These are phyloP conservation scores for Saturnispora diversa DNA, from an alignment of 805 yeast genomes.

Conservation along the genomic window DNA sequence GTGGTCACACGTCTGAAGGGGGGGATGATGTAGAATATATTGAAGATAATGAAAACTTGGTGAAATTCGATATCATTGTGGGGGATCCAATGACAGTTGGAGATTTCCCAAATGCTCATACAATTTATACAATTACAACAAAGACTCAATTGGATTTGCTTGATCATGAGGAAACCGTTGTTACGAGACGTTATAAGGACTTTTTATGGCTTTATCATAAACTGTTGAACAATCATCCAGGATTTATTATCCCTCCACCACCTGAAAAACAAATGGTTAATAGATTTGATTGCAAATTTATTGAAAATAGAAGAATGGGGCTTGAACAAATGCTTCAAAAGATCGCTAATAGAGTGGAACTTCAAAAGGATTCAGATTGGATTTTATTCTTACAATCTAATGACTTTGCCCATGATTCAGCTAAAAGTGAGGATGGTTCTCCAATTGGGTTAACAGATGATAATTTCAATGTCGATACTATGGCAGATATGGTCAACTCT, in stretches of 20 bases:
- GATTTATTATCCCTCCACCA: slow-evolving; percentile 88
- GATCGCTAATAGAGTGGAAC: slow-evolving; percentile 46
- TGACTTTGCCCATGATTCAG: slow-evolving; percentile 59
- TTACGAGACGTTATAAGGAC: slow-evolving; percentile 81
- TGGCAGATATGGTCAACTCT: slow-evolving; percentile 24
- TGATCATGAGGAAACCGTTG: slow-evolving; percentile 38
- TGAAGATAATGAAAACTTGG: slow-evolving; percentile 17
- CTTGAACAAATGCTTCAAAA: slow-evolving; percentile 79
- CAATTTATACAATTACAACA: slow-evolving; percentile 74
- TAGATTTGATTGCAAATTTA: slow-evolving; percentile 80
- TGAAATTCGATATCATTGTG: slow-evolving; percentile 55
- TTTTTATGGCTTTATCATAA: slow-evolving; percentile 93
- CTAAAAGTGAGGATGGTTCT: slow-evolving; percentile 48
- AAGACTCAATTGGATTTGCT: slow-evolving; percentile 39
- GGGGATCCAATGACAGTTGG: slow-evolving; percentile 92
- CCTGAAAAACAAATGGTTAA: slow-evolving; percentile 93
- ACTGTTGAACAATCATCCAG: slow-evolving; percentile 79
- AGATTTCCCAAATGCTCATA: slow-evolving; percentile 80
- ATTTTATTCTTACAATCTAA: slow-evolving; percentile 68
- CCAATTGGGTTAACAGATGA: slow-evolving; percentile 28
- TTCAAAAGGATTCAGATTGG: slow-evolving; percentile 71
- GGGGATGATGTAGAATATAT: not conserved
- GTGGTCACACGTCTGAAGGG: not conserved
- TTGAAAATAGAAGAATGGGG: slow-evolving; percentile 77
- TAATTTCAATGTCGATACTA: slow-evolving; percentile 22